Base-by-base conservation (phyloP, 768 basidiomycete species). In the Calocybe indica region DNA sequence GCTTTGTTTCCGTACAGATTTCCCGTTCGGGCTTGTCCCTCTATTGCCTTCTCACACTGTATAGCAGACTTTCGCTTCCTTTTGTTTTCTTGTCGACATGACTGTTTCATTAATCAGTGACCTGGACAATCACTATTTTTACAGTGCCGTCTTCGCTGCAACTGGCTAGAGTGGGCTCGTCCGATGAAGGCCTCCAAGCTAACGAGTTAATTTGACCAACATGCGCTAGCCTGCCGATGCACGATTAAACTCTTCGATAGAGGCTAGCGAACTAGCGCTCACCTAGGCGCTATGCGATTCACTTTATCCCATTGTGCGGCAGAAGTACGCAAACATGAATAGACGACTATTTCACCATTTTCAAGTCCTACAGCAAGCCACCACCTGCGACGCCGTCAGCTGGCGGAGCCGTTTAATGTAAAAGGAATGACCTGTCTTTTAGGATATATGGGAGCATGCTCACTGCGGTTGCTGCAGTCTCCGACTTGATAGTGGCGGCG, bases 71-170 rank as follows among this genome's bases (percentile, higher is more conserved):
- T 66, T 63, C 60, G 55, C 58, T 64, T 60, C 58, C 57, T 61
- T 66, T 60, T 68, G 59, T 69, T 70, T 63, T 62, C 62, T 22
- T 22, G 22, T 22, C 4, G 22, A 22, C 22, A 22, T 22, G 22
- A 62, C 66, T 70, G 68, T 68, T 68, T 65, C 58, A 55, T 58
- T 68, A 68, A 68, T 70, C 69, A 69, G 67, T 64, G 58, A 71
- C 61, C 55, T 74, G 78, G 69, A 90, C 70, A 59, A 72, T 72
- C 65, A 82, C 69, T 70, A 95, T 74, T 65, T 82, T 86, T 67
- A 94, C 71, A 73, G 87, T 88, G 72, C 89, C 83, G 75, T 97
- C 94, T 71, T 95, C 92, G 64, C 90, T 89, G 58, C 91, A 91
- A 49, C 83, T 91, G 32, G 91, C 94, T 45, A 97, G 75, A 50